A percentile compares a stretch with the other conserved stretches of the same genome.
phyloP scores from a whole-genome alignment of 2,329 filamentous ascomycete species.

The Nemania sp. region DNA sequence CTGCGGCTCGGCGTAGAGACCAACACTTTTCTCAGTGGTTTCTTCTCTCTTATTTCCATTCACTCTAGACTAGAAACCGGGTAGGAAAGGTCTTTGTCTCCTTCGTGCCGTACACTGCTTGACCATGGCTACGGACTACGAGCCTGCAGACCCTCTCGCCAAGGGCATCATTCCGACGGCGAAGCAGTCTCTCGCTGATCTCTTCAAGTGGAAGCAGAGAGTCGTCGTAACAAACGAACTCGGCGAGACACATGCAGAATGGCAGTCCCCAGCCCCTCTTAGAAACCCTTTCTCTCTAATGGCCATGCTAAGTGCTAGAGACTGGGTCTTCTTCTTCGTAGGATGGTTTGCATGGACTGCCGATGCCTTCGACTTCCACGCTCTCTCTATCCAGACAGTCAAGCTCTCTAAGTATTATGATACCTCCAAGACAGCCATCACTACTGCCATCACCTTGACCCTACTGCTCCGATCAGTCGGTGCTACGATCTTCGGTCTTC shows the following conservation, averaged over 20 bases:
- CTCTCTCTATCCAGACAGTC: constrained; percentile 80
- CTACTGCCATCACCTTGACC: constrained; percentile 80
- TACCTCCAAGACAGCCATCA: constrained; percentile 71
- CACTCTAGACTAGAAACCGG: not conserved
- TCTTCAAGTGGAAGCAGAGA: constrained; percentile 80
- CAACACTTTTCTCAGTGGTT: not conserved
- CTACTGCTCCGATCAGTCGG: constrained; percentile 80
- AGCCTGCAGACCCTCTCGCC: constrained; percentile 72
- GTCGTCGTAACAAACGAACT: constrained; percentile 73
- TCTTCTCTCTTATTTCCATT: not conserved
- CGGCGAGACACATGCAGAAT: constrained; percentile 75
- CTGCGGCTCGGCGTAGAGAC: constrained; percentile 1
- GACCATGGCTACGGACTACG: constrained; percentile 42
- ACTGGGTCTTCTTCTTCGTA: constrained; percentile 82
- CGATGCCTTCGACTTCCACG: constrained; percentile 87
- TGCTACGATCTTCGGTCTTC: constrained; percentile 79
- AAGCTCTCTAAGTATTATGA: constrained; percentile 73
- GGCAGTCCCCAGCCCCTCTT: constrained; percentile 74
- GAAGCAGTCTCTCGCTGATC: constrained; percentile 72
- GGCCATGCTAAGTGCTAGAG: constrained; percentile 69
- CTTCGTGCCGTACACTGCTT: not conserved
- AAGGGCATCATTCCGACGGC: constrained; percentile 73
- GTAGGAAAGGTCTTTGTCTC: not conserved
- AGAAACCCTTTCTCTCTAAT: constrained; percentile 78
- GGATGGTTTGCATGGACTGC: constrained; percentile 82